Evolutionary conservation across 371 early-diverging fungal species (phyloP).

Genomic region (Mortierella sp.): DNA sequence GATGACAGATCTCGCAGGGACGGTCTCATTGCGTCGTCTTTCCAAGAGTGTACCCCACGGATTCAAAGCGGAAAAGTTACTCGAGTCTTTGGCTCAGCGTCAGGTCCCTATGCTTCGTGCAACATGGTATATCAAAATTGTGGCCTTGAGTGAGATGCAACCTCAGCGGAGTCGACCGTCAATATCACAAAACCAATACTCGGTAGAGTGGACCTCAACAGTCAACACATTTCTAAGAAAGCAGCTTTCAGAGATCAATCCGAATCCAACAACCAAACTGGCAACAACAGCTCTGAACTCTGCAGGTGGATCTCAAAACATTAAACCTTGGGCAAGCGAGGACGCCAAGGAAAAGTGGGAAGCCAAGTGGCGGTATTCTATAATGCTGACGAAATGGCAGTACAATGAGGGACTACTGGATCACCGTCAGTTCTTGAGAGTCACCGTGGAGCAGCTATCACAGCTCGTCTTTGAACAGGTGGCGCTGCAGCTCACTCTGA

Average conservation of each 20-base stretch:
- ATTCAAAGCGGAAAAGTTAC: conserved; percentile 73
- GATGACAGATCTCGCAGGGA: conserved; percentile 67
- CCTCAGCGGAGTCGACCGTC: conserved; percentile 40
- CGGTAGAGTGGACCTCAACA: conserved; percentile 45
- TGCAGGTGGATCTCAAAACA: conserved; percentile 47
- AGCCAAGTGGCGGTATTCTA: conserved; percentile 69
- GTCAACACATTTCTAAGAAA: conserved; percentile 54
- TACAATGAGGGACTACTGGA: conserved; percentile 79
- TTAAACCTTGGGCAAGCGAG: conserved; percentile 62
- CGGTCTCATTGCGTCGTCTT: conserved; percentile 66
- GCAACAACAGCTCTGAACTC: conserved; percentile 46
- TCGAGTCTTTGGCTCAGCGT: conserved; percentile 67
- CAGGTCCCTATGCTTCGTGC: conserved; percentile 78
- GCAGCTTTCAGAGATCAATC: conserved; percentile 60
- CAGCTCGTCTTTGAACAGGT: conserved; percentile 66
- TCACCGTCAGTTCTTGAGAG: conserved; percentile 73
- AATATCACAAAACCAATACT: conserved; percentile 33
- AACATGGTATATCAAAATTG: conserved; percentile 79
- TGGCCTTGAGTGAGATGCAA: conserved; percentile 58
- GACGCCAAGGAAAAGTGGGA: conserved; percentile 67
- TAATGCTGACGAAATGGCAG: conserved; percentile 74
- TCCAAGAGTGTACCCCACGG: conserved; percentile 70
- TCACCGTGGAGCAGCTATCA: conserved; percentile 67
- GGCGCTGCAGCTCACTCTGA: conserved; percentile 71
- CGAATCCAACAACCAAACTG: conserved; percentile 25